These are phyloP conservation scores for Mycena sanguinolenta DNA, from an alignment of 768 basidiomycete genomes.

Conservation along the genomic window DNA sequence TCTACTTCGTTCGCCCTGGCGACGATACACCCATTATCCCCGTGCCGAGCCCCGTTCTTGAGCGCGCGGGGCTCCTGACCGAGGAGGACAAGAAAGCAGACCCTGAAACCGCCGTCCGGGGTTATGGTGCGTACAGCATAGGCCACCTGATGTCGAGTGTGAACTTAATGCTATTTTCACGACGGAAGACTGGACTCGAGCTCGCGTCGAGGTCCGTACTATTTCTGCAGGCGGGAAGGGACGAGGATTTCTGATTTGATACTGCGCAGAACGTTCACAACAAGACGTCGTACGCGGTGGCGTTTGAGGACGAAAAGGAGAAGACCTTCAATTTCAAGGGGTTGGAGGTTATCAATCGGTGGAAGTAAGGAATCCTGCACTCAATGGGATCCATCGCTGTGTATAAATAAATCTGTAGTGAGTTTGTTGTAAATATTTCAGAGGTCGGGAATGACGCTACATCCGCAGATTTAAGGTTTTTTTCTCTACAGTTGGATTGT, in stretches of 20 bases:
- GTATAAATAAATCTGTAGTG: too few relatives aligned
- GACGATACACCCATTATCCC: conserved; percentile 29
- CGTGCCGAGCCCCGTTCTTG: conserved; percentile 29
- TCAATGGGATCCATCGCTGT: too few relatives aligned
- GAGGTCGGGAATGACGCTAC: too few relatives aligned
- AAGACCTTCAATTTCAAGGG: conserved; percentile 30
- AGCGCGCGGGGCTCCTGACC: conserved; percentile 22
- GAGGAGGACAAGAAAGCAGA: conserved; percentile 28
- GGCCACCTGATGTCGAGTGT: background rate
- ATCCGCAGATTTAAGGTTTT: too few relatives aligned
- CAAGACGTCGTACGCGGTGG: conserved; percentile 7
- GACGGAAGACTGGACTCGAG: conserved; percentile 24
- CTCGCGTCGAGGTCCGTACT: conserved; percentile 24
- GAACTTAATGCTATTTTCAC: background rate
- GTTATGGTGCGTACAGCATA: conserved; percentile 4
- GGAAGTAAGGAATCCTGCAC: conserved; percentile 10
- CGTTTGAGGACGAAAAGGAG: conserved; percentile 16
- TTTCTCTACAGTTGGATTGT: too few relatives aligned
- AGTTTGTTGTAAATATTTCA: too few relatives aligned
- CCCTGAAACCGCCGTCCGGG: conserved; percentile 25
- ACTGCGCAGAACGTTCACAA: conserved; percentile 25
- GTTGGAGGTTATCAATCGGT: conserved; percentile 29
- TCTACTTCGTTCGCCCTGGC: conserved; percentile 26
- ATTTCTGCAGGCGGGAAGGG: background rate
- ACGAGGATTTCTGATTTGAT: background rate